Conservation (phyloP, 805 yeast genomes). For the Pichia cephalocereana region DNA sequence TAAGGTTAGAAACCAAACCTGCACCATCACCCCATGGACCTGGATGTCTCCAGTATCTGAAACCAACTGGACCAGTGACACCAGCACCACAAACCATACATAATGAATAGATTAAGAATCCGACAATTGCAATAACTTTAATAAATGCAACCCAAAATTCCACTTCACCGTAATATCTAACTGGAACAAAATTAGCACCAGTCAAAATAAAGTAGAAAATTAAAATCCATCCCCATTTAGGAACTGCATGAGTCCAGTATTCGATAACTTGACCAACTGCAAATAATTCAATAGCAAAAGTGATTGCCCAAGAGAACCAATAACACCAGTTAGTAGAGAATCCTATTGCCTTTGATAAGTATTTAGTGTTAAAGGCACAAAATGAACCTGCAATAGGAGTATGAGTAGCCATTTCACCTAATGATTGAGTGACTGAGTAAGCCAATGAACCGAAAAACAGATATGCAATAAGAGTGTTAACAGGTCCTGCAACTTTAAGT, state of each 20-base stretch:
- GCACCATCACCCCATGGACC: slow-evolving; percentile 62
- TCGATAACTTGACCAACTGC: slow-evolving; percentile 59
- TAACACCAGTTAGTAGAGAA: slow-evolving; percentile 66
- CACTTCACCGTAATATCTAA: slow-evolving; percentile 60
- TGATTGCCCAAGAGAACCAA: slow-evolving; percentile 73
- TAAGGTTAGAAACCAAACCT: slow-evolving; percentile 35
- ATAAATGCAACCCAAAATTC: slow-evolving; percentile 67
- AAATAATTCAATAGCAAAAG: slow-evolving; percentile 66
- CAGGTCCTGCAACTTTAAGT: slow-evolving; percentile 56
- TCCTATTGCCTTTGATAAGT: slow-evolving; percentile 60
- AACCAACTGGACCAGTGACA: slow-evolving; percentile 58
- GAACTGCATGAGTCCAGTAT: slow-evolving; percentile 63
- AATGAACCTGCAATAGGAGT: slow-evolving; percentile 64
- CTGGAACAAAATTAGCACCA: slow-evolving; percentile 53
- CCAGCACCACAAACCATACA: slow-evolving; percentile 75
- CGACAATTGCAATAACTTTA: slow-evolving; percentile 60
- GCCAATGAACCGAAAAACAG: slow-evolving; percentile 59
- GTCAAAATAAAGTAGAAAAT: slow-evolving; percentile 55
- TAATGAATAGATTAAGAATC: slow-evolving; percentile 56
- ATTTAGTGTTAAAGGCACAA: slow-evolving; percentile 60
- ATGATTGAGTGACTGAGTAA: slow-evolving; percentile 56
- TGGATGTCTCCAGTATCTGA: slow-evolving; percentile 74
- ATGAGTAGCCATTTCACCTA: slow-evolving; percentile 77
- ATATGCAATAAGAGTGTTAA: slow-evolving; percentile 53
- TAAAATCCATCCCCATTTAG: slow-evolving; percentile 63